A percentile compares a stretch with the other conserved stretches of the same genome.
Conservation (phyloP, 2,329 filamentous ascomycete genomes). For the Cadophora sp. region DNA sequence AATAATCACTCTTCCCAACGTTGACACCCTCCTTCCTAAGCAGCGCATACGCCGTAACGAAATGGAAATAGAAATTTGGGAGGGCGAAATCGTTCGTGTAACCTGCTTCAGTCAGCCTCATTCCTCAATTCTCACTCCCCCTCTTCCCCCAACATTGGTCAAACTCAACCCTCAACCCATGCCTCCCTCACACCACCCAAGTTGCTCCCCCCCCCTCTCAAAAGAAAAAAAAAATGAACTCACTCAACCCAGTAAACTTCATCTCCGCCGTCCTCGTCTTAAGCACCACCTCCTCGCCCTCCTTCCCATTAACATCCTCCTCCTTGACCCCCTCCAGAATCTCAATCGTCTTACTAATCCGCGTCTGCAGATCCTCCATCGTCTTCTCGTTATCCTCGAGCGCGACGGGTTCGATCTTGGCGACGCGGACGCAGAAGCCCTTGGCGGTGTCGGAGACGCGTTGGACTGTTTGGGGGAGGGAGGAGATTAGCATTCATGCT, state of each 20-base stretch:
- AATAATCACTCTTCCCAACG: slow-evolving; percentile 66
- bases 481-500: too few relatives aligned
- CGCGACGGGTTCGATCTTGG: slow-evolving; percentile 42
- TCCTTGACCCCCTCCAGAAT: slow-evolving; percentile 52
- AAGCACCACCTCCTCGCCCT: slow-evolving; percentile 49
- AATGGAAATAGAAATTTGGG: slow-evolving; percentile 71
- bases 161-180: too few relatives aligned
- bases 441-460: slow-evolving; percentile 51
- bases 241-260: slow-evolving; percentile 48
- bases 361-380: slow-evolving; percentile 54
- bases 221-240: slow-evolving; percentile 13
- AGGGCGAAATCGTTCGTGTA: slow-evolving; percentile 58
- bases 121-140: not conserved
- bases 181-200: not conserved
- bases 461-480: slow-evolving; percentile 51
- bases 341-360: slow-evolving; percentile 54
- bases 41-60: slow-evolving; percentile 64
- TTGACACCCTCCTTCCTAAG: slow-evolving; percentile 65
- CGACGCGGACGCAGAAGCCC: slow-evolving; percentile 48
- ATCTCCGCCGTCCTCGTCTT: slow-evolving; percentile 43
- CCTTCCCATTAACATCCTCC: slow-evolving; percentile 51
- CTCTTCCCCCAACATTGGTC: not conserved
- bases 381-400: slow-evolving; percentile 54
- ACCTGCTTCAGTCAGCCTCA: slow-evolving; percentile 27
- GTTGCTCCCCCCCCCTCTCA: not conserved